Evolutionary conservation across 2,329 filamentous ascomycete species (phyloP), one percentile per base, ranked within the genome.

Genomic region (Diaporthe sp.): DNA sequence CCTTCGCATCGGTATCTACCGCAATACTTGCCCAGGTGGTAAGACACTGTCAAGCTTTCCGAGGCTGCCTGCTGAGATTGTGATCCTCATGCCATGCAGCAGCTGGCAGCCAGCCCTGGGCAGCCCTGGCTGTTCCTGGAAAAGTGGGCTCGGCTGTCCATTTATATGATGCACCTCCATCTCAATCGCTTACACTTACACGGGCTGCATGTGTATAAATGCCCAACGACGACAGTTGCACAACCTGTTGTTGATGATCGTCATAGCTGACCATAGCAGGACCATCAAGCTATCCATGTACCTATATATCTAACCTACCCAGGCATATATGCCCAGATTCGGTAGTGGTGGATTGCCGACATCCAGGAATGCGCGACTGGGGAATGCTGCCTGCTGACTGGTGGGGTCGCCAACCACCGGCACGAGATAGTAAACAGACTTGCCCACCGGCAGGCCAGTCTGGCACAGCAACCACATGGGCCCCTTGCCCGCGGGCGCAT

Each of bases 101-200:
- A 46, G 58, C n/a, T 61, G 58, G 37, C 58, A 61, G 58, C 22
- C 55, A 58, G 55, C 31, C 55, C 55, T 49, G 25, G 58, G 44
- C 19, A 34, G 44, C 44, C 62, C 44, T 68, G 31, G 44, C 65
- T 39, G 65, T 68, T 68, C 65, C 65, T 68, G 65, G 65, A 68
- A 68, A 68, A 68, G 46, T 68, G 65, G 65, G 65, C 28, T 53
- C 19, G 42, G 19, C 31, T n/a, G 44, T 53, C 44, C 28, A 51
- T 68, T 34, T 68, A 68, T 19, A 6, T 68, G 62, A 53, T 46
- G 62, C 62, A 25, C 22, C 62, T 53, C 31, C 19, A 51, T 51
- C 44, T 68, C 28, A 31, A 49, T 51, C 44, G 61, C 44, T 67
- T 67, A 49, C 39, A 44, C 39, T 31, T 46, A 28, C 61, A 65